A percentile compares a stretch with the other conserved stretches of the same genome.
Evolutionary conservation across 257 asterid genomes (phyloP).

Genomic region (Verbascum thapsus): DNA sequence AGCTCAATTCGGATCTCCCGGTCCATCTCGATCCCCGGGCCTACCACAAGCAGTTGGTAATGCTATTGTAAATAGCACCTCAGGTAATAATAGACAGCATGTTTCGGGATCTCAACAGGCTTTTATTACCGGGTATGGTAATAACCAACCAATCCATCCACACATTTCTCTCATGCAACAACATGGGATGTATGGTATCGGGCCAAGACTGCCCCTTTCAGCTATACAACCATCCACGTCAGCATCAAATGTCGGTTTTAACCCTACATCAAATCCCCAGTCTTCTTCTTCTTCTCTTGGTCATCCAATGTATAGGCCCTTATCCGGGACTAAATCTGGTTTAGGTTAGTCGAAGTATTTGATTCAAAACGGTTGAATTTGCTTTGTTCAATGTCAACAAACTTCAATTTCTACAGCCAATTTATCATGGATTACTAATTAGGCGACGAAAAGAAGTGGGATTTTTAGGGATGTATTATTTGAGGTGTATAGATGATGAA

Average conservation of each 20-base stretch:
- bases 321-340: constrained; percentile 52
- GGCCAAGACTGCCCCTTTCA: constrained; percentile 53
- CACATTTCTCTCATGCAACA: constrained; percentile 49
- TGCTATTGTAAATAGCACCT: constrained; percentile 32
- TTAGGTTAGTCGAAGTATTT: constrained; percentile 32
- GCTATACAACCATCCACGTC: constrained; percentile 54
- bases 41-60: constrained; percentile 44
- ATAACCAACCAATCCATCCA: constrained; percentile 50
- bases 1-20: constrained; percentile 46
- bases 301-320: constrained; percentile 53
- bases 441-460: constrained; percentile 29
- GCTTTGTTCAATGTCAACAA: constrained; percentile 4
- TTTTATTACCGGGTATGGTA: constrained; percentile 40
- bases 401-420: constrained; percentile 28
- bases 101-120: constrained; percentile 46
- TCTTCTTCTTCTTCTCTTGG: constrained; percentile 36
- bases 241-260: constrained; percentile 37
- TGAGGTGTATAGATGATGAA: constrained; percentile 44
- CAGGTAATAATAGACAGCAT: constrained; percentile 49
- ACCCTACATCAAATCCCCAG: constrained; percentile 40
- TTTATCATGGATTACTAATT: constrained; percentile 35
- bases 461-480: constrained; percentile 36
- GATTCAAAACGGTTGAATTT: constrained; percentile 22
- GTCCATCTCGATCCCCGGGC: constrained; percentile 47
- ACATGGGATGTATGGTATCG: constrained; percentile 53